A percentile compares a stretch with the other conserved stretches of the same genome.
phyloP scores from a whole-genome alignment of 2,329 filamentous ascomycete genomes.

The Colletotrichum agaves region DNA sequence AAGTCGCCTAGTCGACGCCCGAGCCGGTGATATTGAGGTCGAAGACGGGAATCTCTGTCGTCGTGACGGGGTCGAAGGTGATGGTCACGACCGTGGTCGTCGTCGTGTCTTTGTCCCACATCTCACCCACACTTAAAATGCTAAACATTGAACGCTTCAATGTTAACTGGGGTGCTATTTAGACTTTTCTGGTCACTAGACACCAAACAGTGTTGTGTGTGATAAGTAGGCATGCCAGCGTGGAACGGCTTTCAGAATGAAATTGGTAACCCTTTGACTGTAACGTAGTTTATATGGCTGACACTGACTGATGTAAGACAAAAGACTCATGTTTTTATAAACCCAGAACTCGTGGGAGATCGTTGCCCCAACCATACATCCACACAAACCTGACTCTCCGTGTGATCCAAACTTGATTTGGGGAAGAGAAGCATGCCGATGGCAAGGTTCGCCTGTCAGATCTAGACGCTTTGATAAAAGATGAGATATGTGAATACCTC shows the following conservation, averaged over 20 bases:
- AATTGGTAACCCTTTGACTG: neutral
- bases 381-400: neutral
- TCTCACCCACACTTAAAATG: too few relatives aligned
- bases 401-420: neutral
- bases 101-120: too few relatives aligned
- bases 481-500: neutral
- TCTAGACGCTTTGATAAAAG: neutral
- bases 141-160: too few relatives aligned
- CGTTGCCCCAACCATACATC: neutral
- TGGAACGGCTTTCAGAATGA: neutral
- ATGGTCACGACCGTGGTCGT: too few relatives aligned
- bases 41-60: too few relatives aligned
- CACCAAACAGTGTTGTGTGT: neutral
- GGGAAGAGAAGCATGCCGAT: neutral
- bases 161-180: neutral
- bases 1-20: too few relatives aligned
- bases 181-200: neutral
- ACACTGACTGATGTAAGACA: neutral
- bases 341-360: neutral
- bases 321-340: neutral
- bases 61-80: too few relatives aligned
- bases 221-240: neutral
- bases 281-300: neutral
- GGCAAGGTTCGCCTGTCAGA: neutral
- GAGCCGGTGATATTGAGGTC: too few relatives aligned